These are phyloP conservation scores for Diaporthe capsici DNA, from an alignment of 2,329 filamentous ascomycete genomes.

Conservation along the genomic window DNA sequence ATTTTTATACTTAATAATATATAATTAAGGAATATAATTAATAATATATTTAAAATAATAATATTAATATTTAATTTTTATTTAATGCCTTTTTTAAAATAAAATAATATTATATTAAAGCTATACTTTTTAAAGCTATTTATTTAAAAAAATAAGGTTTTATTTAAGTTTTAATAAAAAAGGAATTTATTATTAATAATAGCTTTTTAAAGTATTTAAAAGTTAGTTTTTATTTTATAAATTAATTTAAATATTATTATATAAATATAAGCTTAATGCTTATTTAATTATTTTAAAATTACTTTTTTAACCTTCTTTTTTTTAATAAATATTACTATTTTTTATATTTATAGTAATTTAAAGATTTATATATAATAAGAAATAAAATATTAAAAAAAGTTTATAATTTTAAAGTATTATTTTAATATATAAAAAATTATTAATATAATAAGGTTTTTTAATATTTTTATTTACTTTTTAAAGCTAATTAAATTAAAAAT, in stretches of 20 bases:
- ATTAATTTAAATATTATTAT: not conserved
- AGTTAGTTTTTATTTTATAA: not conserved
- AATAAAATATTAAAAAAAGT: not conserved
- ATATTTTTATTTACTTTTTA: not conserved
- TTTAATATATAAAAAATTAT: not conserved
- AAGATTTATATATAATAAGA: not conserved
- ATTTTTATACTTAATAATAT: too few species aligned
- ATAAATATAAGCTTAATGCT: not conserved
- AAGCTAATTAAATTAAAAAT: not conserved
- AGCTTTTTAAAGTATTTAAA: not conserved
- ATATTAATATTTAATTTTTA: not conserved
- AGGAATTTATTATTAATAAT: not conserved
- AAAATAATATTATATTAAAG: not conserved
- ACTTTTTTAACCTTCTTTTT: not conserved
- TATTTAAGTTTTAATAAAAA: not conserved
- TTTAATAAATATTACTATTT: not conserved
- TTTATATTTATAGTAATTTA: not conserved
- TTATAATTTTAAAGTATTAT: not conserved
- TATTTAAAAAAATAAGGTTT: not conserved
- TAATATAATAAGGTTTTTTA: not conserved
- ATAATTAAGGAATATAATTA: too few species aligned
- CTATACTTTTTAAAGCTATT: not conserved
- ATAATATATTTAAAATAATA: not conserved
- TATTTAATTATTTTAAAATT: not conserved
- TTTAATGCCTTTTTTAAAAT: not conserved